Percentiles rank a stretch among this genome's conserved stretches.
Conservation (phyloP, 2,329 filamentous ascomycete genomes). For the Huntiella decipiens region DNA sequence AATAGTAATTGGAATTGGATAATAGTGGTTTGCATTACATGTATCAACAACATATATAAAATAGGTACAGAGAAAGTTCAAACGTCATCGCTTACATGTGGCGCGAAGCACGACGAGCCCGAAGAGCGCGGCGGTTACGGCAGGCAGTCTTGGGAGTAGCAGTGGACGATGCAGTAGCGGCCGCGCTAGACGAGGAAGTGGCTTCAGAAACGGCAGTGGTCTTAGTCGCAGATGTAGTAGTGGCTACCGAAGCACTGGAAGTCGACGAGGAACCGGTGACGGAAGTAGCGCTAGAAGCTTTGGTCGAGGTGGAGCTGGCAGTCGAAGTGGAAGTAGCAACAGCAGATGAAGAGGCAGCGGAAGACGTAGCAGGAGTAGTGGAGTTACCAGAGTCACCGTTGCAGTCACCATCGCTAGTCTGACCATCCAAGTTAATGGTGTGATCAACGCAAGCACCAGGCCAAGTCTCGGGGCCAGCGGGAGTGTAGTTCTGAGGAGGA, state of each 20-base stretch:
- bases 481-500: constrained; percentile 18
- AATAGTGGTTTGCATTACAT: no score
- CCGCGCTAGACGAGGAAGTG: background rate
- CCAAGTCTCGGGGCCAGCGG: constrained; percentile 18
- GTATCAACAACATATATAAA: background rate
- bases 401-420: constrained; percentile 20
- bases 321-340: background rate
- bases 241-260: constrained; percentile 2
- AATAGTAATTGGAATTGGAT: background rate
- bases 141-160: background rate
- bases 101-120: background rate
- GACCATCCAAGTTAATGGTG: constrained; percentile 20
- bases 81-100: background rate
- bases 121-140: constrained; percentile 5
- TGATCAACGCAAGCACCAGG: constrained; percentile 20
- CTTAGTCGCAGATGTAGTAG: constrained; percentile 5
- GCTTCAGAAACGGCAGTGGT: constrained; percentile 4
- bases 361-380: constrained; percentile 7
- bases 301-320: no score
- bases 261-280: background rate
- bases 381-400: constrained; percentile 13
- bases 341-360: background rate
- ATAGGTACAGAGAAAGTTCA: background rate
- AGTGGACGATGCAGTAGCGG: constrained; percentile 4
- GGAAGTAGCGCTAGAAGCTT: background rate